Conservation (phyloP, 1,284 basidiomycete species). For the Moesziomyces antarcticus region DNA sequence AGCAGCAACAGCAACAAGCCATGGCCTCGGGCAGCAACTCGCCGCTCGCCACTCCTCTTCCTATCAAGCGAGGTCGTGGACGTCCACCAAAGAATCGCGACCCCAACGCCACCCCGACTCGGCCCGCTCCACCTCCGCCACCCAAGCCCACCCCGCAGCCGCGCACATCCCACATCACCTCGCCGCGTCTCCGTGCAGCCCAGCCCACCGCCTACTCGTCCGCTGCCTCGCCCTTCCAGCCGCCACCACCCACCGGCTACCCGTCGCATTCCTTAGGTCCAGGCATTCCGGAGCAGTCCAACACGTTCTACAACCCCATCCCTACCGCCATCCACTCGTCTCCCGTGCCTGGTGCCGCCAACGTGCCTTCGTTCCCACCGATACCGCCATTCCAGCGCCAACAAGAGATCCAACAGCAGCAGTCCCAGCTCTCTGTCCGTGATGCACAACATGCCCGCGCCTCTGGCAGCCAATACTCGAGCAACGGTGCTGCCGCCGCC, state of each 20-base stretch:
- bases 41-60: slow-evolving; percentile 29
- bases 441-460: slow-evolving; percentile 32
- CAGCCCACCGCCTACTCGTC: slow-evolving; percentile 15
- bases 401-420: slow-evolving; percentile 46
- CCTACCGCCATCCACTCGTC: slow-evolving; percentile 19
- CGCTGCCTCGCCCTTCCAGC: slow-evolving; percentile 37
- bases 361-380: slow-evolving; percentile 30
- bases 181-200: slow-evolving; percentile 33
- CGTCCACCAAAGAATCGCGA: slow-evolving; percentile 50
- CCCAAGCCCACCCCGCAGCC: slow-evolving; percentile 41
- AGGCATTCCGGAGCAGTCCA: slow-evolving; percentile 40
- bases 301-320: slow-evolving; percentile 37
- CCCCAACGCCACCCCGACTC: slow-evolving; percentile 26
- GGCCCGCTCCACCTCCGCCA: slow-evolving; percentile 19
- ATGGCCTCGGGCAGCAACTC: slow-evolving; percentile 48
- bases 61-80: slow-evolving; percentile 45
- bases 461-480: slow-evolving; percentile 2
- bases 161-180: slow-evolving; percentile 41
- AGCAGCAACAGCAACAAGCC: slow-evolving; percentile 38
- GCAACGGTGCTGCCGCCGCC: neutral
- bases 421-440: slow-evolving; percentile 24
- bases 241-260: slow-evolving; percentile 21
- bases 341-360: slow-evolving; percentile 8
- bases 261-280: slow-evolving; percentile 34
- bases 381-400: slow-evolving; percentile 37